Percentiles rank a stretch among this genome's conserved stretches.
These are phyloP conservation scores for Candida cerambycidarum DNA, from an alignment of 805 yeast species.

Conservation along the genomic window DNA sequence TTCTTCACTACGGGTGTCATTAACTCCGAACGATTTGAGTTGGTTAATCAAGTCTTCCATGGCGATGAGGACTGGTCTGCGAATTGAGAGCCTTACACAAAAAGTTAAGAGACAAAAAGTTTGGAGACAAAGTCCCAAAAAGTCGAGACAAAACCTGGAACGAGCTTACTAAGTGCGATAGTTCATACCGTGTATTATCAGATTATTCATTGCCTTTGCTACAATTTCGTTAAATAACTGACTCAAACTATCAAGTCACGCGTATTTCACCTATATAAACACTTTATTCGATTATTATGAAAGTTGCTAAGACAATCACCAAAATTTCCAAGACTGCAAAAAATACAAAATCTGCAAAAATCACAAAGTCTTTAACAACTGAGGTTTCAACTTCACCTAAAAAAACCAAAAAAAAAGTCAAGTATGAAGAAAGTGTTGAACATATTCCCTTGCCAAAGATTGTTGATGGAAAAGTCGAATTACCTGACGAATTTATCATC, in stretches of 20 bases:
- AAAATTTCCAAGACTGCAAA: constrained; percentile 1
- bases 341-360: constrained; percentile 1
- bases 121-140: no score
- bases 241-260: neutral
- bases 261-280: no score
- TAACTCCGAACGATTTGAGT: constrained; percentile 58
- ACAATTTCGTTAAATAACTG: no score
- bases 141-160: no score
- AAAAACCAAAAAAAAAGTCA: neutral
- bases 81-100: no score
- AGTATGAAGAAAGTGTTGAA: constrained; percentile 13
- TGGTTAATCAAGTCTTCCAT: constrained; percentile 28
- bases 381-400: no score
- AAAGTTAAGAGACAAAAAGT: no score
- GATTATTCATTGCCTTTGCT: no score
- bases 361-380: neutral
- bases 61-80: neutral
- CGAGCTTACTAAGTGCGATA: no score
- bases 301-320: neutral
- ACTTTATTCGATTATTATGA: neutral
- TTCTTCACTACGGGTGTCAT: constrained; percentile 74
- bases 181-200: no score
- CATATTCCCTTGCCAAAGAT: constrained; percentile 13
- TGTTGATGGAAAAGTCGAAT: constrained; percentile 11
- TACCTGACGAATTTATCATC: constrained; percentile 30